Evolutionary conservation across 768 basidiomycete genomes (phyloP).

Genomic region (Tephrocybe sp.): DNA sequence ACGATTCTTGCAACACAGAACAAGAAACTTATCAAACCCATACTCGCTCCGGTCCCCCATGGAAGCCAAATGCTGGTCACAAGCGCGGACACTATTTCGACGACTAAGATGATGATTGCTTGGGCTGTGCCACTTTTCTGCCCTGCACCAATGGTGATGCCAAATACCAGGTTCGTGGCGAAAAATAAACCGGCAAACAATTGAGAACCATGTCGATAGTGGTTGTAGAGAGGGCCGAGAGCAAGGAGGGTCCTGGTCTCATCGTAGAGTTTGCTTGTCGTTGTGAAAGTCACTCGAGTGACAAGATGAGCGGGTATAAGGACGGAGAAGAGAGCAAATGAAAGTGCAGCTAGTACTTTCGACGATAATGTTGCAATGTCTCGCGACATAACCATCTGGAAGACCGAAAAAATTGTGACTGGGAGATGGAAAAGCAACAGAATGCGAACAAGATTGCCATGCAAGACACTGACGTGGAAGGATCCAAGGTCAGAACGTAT

Average conservation of each 20-base stretch:
- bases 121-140: slow-evolving; percentile 91
- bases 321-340: slow-evolving; percentile 79
- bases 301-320: slow-evolving; percentile 73
- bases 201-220: slow-evolving; percentile 89
- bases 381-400: slow-evolving; percentile 69
- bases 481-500: slow-evolving; percentile 63
- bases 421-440: slow-evolving; percentile 94
- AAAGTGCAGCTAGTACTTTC: slow-evolving; percentile 75
- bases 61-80: slow-evolving; percentile 94
- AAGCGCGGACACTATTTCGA: slow-evolving; percentile 84
- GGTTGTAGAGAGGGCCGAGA: slow-evolving; percentile 91
- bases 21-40: slow-evolving; percentile 94
- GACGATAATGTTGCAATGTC: slow-evolving; percentile 52
- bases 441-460: slow-evolving; percentile 90
- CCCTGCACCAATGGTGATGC: slow-evolving; percentile 83
- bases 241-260: slow-evolving; percentile 90
- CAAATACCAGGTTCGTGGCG: slow-evolving; percentile 77
- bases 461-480: slow-evolving; percentile 77
- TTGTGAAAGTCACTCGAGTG: slow-evolving; percentile 73
- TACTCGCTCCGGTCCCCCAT: slow-evolving; percentile 95
- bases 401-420: slow-evolving; percentile 87
- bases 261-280: slow-evolving; percentile 90
- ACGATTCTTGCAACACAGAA: slow-evolving; percentile 90
- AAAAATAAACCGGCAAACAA: slow-evolving; percentile 84
- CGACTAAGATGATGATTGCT: slow-evolving; percentile 83